phyloP scores from a whole-genome alignment of 129 eudicot species.

The Apium graveolens region DNA sequence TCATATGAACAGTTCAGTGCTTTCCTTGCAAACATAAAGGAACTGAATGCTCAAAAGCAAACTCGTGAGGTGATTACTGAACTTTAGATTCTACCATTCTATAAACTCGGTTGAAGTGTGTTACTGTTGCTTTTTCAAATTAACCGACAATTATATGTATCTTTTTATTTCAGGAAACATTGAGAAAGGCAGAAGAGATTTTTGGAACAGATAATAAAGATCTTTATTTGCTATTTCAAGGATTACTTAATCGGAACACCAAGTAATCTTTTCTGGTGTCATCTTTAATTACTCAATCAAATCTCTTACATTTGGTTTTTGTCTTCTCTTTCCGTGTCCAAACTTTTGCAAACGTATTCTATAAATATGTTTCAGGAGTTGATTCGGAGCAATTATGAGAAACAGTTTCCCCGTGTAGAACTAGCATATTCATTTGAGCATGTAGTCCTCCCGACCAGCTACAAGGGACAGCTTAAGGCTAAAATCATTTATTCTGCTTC shows the following conservation, averaged over 20 bases:
- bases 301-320: background rate
- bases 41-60: conserved; percentile 84
- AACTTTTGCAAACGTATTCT: background rate
- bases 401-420: background rate
- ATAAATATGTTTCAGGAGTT: conserved; percentile 5
- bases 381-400: background rate
- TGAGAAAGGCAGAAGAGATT: conserved; percentile 93
- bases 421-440: background rate
- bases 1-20: conserved; percentile 96
- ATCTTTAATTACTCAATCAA: background rate
- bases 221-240: conserved; percentile 81
- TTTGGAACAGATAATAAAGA: conserved; percentile 85
- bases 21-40: conserved; percentile 85
- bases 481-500: background rate
- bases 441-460: background rate
- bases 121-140: background rate
- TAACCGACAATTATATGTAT: background rate
- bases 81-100: background rate
- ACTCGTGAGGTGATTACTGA: conserved; percentile 74
- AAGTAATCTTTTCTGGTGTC: conserved; percentile 25
- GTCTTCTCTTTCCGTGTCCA: background rate
- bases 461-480: background rate
- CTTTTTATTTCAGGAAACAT: conserved; percentile 58
- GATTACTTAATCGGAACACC: conserved; percentile 68
- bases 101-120: conserved; percentile 2